phyloP scores from a whole-genome alignment of 148 eudicot species.

The Oxyria digyna region DNA sequence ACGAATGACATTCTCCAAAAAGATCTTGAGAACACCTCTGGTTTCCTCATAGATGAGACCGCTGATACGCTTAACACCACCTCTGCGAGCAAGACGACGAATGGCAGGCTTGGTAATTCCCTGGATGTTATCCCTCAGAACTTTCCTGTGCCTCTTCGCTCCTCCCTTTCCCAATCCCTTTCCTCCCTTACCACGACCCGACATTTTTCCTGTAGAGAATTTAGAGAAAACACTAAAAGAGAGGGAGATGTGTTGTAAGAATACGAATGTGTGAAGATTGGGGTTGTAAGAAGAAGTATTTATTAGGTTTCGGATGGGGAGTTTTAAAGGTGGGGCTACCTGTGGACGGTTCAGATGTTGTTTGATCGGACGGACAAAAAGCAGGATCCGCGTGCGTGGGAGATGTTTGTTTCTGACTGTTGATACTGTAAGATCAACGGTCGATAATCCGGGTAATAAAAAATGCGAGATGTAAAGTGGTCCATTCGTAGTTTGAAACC shows the following conservation, averaged over 20 bases:
- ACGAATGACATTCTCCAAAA: slow-evolving; percentile 40
- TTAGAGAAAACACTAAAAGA: not conserved
- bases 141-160: slow-evolving; percentile 40
- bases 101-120: slow-evolving; percentile 45
- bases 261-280: not conserved
- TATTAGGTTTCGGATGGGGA: not conserved
- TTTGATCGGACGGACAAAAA: not conserved
- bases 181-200: slow-evolving; percentile 51
- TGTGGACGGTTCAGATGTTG: not conserved
- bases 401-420: not conserved
- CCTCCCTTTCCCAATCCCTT: slow-evolving; percentile 51
- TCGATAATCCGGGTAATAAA: not conserved
- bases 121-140: slow-evolving; percentile 38
- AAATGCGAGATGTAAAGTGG: not conserved
- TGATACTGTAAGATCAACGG: not conserved
- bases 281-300: not conserved
- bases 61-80: slow-evolving; percentile 40
- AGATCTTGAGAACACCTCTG: slow-evolving; percentile 44
- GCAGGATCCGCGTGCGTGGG: not conserved
- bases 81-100: slow-evolving; percentile 39
- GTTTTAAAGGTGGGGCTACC: not conserved
- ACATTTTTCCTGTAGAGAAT: slow-evolving; percentile 19
- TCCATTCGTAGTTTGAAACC: not conserved
- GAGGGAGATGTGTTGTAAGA: not conserved
- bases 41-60: slow-evolving; percentile 45